Percentiles rank a stretch among this genome's conserved stretches.
These are phyloP conservation scores for Phytophthora meadii DNA, from an alignment of 352 stramenopile genomes.

Conservation along the genomic window DNA sequence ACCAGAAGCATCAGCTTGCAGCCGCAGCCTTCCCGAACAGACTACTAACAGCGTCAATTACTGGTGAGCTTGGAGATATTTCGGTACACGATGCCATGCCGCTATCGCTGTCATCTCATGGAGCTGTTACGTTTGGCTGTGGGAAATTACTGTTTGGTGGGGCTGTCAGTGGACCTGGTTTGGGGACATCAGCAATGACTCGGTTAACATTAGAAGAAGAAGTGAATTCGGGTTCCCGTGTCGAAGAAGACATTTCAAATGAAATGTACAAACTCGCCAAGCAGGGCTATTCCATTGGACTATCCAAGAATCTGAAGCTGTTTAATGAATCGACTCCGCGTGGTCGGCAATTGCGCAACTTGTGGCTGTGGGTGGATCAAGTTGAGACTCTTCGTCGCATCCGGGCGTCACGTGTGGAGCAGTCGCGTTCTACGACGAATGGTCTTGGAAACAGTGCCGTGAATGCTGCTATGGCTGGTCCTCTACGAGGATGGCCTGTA, in stretches of 20 bases:
- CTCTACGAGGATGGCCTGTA: constrained; percentile 75
- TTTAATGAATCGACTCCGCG: constrained; percentile 53
- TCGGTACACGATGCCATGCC: constrained; percentile 90
- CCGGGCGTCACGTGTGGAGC: constrained; percentile 60
- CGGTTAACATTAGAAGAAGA: constrained; percentile 48
- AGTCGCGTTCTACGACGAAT: constrained; percentile 38
- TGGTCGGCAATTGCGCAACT: constrained; percentile 58
- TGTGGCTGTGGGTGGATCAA: constrained; percentile 90
- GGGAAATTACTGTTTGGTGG: constrained; percentile 75
- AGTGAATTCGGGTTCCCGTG: constrained; percentile 13
- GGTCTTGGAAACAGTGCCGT: constrained; percentile 32
- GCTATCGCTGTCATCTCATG: constrained; percentile 75
- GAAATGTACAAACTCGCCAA: constrained; percentile 83
- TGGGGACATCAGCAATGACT: constrained; percentile 49
- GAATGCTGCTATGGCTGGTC: constrained; percentile 43
- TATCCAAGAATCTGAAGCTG: constrained; percentile 81
- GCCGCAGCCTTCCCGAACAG: constrained; percentile 83
- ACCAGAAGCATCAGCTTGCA: constrained; percentile 44
- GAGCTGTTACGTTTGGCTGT: constrained; percentile 79
- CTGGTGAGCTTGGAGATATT: constrained; percentile 85
- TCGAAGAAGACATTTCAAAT: constrained; percentile 75
- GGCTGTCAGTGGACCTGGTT: constrained; percentile 26
- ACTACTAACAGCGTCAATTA: constrained; percentile 73
- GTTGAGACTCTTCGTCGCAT: constrained; percentile 76
- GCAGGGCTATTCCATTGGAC: constrained; percentile 75